Base-by-base conservation (phyloP, 345 rosid genomes). In the Ricinus communis region DNA sequence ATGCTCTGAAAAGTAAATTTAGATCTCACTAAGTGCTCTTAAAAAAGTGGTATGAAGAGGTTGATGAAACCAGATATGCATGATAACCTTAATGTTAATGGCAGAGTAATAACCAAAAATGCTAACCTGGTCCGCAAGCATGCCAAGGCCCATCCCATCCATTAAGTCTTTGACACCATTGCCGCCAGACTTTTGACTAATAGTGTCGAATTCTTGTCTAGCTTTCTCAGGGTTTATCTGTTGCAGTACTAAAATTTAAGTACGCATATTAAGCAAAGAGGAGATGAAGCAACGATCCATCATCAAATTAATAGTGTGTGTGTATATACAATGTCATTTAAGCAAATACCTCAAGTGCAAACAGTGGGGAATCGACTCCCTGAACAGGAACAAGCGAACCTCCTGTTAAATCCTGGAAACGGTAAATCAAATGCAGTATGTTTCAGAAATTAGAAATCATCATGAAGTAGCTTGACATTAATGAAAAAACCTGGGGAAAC, bases 111-210 rank as follows among this genome's bases (percentile, higher is more conserved):
- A 50, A 36, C n/a, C 15, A 38, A 24, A 40, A 15, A 43, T n/a
- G 69, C 59, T 70, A 59, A 91, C 96, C 97, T 85, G 89, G 69
- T 89, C 83, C n/a, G 85, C 86, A 78, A 90, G 81, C 87, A 82
- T 79, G 36, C 93, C 91, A 19, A 91, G 87, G 78, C 97, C 93
- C 91, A 88, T 85, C 77, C 90, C 82, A 41, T 85, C 84, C 91
- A 90, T 84, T 33, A 91, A 61, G 75, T 84, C 85, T 75, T 88
- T 88, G 58, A 86, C 76, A 58, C 86, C 87, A 68, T 65, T 45
- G 30, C 80, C 79, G 16, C 79, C 85, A 61, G 63, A 57, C 14
- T 75, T 72, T 65, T 82, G 86, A 75, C 73, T 74, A 30, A 80
- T 84, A 33, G 67, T 53, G 28, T 46, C 79, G 25, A 88, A 77